phyloP scores from a whole-genome alignment of 1,284 basidiomycete genomes.

The Meira nashicola region DNA sequence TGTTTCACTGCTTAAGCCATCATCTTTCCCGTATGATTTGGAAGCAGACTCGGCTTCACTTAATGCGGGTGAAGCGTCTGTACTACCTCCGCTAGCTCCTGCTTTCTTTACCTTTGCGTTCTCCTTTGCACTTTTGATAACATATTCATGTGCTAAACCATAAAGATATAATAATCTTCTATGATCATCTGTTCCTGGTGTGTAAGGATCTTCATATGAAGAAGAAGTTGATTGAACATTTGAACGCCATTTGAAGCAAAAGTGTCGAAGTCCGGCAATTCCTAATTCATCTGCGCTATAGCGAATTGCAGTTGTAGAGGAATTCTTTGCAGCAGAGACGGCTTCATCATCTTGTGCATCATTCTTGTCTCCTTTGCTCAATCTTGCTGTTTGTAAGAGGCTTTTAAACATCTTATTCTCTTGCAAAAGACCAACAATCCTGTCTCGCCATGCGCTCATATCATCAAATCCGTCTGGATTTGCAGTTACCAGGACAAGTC shows the following conservation, averaged over 20 bases:
- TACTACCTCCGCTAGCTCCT: background rate
- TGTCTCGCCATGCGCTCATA: constrained; percentile 19
- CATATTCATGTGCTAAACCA: constrained; percentile 19
- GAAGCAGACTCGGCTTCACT: background rate
- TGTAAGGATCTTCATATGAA: constrained; percentile 75
- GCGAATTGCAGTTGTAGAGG: constrained; percentile 1
- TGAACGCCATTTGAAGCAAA: constrained; percentile 81
- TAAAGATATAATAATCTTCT: constrained; percentile 56
- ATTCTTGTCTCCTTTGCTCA: background rate
- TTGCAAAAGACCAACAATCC: constrained; percentile 3
- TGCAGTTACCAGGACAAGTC: constrained; percentile 41
- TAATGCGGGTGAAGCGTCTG: background rate
- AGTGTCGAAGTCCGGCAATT: constrained; percentile 84
- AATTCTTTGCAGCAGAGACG: background rate
- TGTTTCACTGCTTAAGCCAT: background rate
- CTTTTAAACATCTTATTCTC: too few relatives aligned
- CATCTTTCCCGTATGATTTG: background rate
- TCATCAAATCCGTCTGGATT: constrained; percentile 37
- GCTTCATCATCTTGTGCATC: background rate
- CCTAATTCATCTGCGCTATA: constrained; percentile 61
- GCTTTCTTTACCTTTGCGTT: constrained; percentile 4
- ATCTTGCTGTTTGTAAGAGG: background rate
- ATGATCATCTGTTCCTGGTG: constrained; percentile 60
- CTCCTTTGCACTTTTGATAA: constrained; percentile 6
- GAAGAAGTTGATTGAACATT: constrained; percentile 84